These are phyloP conservation scores for Paraglomus occultum DNA, from an alignment of 192 early-diverging fungal species.

Conservation along the genomic window DNA sequence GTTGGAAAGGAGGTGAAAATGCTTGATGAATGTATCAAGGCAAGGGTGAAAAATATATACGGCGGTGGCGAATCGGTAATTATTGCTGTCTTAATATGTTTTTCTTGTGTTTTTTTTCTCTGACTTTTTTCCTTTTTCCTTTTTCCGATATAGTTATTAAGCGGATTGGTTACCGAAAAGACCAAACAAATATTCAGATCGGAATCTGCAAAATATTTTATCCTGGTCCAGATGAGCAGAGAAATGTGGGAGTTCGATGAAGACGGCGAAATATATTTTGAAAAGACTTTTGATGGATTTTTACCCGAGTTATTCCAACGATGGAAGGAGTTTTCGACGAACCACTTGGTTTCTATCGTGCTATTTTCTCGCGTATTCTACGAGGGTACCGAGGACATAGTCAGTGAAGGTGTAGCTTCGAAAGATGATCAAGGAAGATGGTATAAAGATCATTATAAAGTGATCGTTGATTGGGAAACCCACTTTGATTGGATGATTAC, in stretches of 20 bases:
- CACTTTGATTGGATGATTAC: slow-evolving; percentile 69
- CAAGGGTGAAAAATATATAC: slow-evolving; percentile 79
- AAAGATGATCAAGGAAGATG: slow-evolving; percentile 56
- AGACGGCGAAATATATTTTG: slow-evolving; percentile 94
- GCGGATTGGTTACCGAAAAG: slow-evolving; percentile 74
- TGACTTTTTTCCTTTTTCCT: background rate
- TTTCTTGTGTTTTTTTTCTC: background rate
- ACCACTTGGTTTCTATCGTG: slow-evolving; percentile 95
- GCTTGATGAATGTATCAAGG: slow-evolving; percentile 69
- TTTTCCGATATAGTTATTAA: slow-evolving; percentile 51
- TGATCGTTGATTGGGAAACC: slow-evolving; percentile 90
- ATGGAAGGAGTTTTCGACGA: slow-evolving; percentile 80
- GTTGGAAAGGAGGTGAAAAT: slow-evolving; percentile 65
- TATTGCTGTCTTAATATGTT: background rate
- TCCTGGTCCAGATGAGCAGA: slow-evolving; percentile 94
- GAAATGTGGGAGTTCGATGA: slow-evolving; percentile 99
- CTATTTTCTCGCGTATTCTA: slow-evolving; percentile 91
- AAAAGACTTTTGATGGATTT: slow-evolving; percentile 88
- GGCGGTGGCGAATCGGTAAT: slow-evolving; percentile 58
- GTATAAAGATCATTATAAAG: slow-evolving; percentile 94
- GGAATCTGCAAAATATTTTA: slow-evolving; percentile 89
- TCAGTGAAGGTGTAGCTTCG: slow-evolving; percentile 38
- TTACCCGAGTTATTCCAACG: slow-evolving; percentile 82
- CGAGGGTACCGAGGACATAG: slow-evolving; percentile 44
- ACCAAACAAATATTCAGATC: slow-evolving; percentile 91